Conservation (phyloP, 371 early-diverging fungal species). For the Mortierella sp. region DNA sequence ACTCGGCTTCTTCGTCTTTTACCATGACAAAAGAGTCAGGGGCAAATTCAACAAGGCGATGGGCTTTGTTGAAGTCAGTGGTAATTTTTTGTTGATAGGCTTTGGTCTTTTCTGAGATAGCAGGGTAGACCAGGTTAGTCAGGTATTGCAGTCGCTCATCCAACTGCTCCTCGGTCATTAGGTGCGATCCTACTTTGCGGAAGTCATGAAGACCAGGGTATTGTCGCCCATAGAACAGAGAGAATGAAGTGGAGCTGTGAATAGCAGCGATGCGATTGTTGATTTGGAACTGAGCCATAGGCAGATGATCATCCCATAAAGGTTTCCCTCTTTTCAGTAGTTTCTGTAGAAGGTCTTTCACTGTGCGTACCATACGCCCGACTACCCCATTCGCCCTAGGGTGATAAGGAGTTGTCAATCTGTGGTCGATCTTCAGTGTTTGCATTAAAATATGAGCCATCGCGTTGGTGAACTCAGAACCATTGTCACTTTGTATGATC, state of each 20-base stretch:
- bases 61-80: neutral
- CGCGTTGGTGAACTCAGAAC: conserved; percentile 12
- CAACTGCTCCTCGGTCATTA: conserved; percentile 22
- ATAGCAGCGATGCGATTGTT: conserved; percentile 4
- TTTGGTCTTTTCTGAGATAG: conserved; percentile 6
- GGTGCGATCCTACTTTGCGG: neutral
- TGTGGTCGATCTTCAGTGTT: neutral
- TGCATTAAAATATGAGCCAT: neutral
- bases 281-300: conserved; percentile 8
- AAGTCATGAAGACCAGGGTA: conserved; percentile 4
- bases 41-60: neutral
- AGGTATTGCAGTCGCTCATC: conserved; percentile 8
- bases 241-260: conserved; percentile 21
- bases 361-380: neutral
- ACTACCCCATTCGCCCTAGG: conserved; percentile 22
- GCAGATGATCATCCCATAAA: conserved; percentile 16
- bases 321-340: neutral
- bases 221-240: conserved; percentile 17
- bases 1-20: neutral
- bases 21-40: conserved; percentile 17
- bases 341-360: neutral
- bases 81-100: conserved; percentile 13
- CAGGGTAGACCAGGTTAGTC: conserved; percentile 33
- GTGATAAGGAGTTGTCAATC: conserved; percentile 28
- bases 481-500: conserved; percentile 31